A percentile compares a stretch with the other conserved stretches of the same genome.
Conservation (phyloP, 768 basidiomycete species). For the Nidularia sp. region DNA sequence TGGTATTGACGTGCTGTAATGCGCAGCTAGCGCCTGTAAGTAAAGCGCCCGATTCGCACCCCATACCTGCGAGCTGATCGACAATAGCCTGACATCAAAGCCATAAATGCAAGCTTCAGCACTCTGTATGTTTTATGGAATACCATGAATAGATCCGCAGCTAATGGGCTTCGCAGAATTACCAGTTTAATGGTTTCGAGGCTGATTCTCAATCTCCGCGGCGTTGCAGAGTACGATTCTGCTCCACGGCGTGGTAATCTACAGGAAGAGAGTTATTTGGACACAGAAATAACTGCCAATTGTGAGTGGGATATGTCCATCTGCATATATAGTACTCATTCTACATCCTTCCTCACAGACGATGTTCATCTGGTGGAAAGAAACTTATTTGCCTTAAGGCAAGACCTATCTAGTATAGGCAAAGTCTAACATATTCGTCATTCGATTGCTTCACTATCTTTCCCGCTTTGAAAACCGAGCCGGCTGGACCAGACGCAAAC, state of each 20-base stretch:
- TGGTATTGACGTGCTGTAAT: too few relatives aligned
- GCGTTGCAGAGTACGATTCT: not conserved
- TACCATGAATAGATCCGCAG: too few relatives aligned
- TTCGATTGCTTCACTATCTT: not conserved
- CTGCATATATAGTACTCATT: not conserved
- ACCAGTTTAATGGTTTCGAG: conserved; percentile 33
- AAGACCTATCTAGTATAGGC: not conserved
- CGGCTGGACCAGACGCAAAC: too few relatives aligned
- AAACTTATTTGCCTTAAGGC: not conserved
- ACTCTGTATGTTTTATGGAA: conserved; percentile 20
- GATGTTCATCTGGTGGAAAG: not conserved
- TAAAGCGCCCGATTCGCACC: too few relatives aligned
- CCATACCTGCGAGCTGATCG: not conserved
- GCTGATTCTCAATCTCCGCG: conserved; percentile 26
- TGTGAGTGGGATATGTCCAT: not conserved
- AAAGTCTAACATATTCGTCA: not conserved
- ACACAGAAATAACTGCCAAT: not conserved
- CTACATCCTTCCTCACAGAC: not conserved
- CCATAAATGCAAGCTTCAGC: conserved; percentile 32
- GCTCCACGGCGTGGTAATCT: not conserved
- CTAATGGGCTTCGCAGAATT: conserved; percentile 12
- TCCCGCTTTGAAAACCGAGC: too few relatives aligned
- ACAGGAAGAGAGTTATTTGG: not conserved
- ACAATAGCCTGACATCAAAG: conserved; percentile 27
- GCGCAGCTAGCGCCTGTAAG: too few relatives aligned